Conservation (phyloP, 148 eudicot species). For the Camellia granthamiana region DNA sequence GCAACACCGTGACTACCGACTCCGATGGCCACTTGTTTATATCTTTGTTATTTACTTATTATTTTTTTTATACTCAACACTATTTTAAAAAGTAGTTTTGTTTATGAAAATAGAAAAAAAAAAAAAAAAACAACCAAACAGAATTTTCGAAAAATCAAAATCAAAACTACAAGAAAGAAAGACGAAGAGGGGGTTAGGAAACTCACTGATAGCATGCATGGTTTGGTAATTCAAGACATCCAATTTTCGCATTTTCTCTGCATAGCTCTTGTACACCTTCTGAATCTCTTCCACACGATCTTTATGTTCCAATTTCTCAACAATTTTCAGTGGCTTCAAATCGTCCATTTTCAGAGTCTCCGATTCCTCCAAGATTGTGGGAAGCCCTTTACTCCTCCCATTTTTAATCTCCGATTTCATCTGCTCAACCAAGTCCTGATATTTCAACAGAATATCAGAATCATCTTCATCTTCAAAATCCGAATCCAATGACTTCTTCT, state of each 20-base stretch:
- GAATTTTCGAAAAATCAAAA: too few relatives aligned
- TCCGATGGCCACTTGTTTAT: too few relatives aligned
- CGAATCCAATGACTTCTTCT: neutral
- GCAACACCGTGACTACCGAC: too few relatives aligned
- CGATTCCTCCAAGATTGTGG: constrained; percentile 82
- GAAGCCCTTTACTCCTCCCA: constrained; percentile 57
- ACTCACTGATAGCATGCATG: constrained; percentile 84
- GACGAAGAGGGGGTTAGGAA: neutral
- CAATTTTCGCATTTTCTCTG: constrained; percentile 78
- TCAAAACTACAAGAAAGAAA: neutral
- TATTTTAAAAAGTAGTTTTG: too few relatives aligned
- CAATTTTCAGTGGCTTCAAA: constrained; percentile 68
- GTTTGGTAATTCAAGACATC: constrained; percentile 88
- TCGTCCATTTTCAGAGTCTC: constrained; percentile 71
- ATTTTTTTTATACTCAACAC: too few relatives aligned
- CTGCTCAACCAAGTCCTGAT: constrained; percentile 56
- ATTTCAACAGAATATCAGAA: constrained; percentile 52
- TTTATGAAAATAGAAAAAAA: too few relatives aligned
- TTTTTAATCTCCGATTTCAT: constrained; percentile 73
- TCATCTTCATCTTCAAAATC: constrained; percentile 37
- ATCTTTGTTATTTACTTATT: too few relatives aligned
- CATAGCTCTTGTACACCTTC: constrained; percentile 64
- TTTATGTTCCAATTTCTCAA: constrained; percentile 61
- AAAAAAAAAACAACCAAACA: too few relatives aligned
- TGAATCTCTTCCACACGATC: constrained; percentile 74